Conservation (phyloP, 805 yeast species). For the Teunomyces stri region DNA sequence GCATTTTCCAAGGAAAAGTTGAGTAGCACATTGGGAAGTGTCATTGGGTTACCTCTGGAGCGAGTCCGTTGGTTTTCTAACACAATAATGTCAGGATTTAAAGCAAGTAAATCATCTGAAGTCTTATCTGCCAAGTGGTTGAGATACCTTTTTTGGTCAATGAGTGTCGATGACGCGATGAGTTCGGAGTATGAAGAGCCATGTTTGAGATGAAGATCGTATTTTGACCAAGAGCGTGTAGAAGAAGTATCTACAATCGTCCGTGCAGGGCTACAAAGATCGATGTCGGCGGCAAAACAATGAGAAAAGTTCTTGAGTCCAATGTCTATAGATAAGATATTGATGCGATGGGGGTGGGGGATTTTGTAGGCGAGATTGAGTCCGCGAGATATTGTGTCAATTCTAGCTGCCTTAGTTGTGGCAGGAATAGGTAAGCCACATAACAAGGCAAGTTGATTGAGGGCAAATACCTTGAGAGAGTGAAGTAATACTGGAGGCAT, state of each 20-base stretch:
- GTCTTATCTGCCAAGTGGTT: constrained; percentile 18
- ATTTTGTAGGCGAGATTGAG: constrained; percentile 7
- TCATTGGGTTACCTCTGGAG: constrained; percentile 29
- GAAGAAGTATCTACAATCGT: constrained; percentile 1
- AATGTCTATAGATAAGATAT: constrained; percentile 33
- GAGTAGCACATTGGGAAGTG: constrained; percentile 39
- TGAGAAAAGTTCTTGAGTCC: constrained; percentile 43
- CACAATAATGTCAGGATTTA: constrained; percentile 26
- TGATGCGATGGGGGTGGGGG: constrained; percentile 8
- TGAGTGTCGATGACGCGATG: constrained; percentile 9
- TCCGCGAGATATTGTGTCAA: constrained; percentile 9
- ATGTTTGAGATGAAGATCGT: constrained; percentile 21
- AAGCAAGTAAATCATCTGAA: constrained; percentile 18
- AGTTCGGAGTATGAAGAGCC: constrained; percentile 13
- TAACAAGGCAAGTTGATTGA: constrained; percentile 17
- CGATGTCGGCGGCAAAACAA: constrained; percentile 18
- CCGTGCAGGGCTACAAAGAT: not conserved
- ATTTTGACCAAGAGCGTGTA: constrained; percentile 21
- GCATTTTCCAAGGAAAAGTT: constrained; percentile 38
- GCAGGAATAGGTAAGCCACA: constrained; percentile 21
- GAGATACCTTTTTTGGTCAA: constrained; percentile 29
- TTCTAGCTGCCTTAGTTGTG: constrained; percentile 15
- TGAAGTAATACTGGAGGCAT: not conserved
- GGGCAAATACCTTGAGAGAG: constrained; percentile 8
- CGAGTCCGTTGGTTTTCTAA: constrained; percentile 42